Conservation (phyloP, 129 eudicot species). For the Flaveria trinervia region DNA sequence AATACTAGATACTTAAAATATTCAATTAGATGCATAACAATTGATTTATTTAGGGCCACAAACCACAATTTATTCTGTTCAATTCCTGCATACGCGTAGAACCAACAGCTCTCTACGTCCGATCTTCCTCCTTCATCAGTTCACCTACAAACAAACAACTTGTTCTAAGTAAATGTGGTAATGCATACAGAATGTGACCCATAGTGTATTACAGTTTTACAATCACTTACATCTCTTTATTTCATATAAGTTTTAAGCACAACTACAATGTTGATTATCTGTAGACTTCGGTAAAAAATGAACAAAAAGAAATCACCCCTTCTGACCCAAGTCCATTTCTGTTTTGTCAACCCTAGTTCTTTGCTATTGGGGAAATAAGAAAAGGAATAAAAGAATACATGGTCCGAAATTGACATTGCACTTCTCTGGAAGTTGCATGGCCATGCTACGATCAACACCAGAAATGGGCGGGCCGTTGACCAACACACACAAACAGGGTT, state of each 20-base stretch:
- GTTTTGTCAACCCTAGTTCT: neutral
- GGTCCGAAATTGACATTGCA: constrained; percentile 85
- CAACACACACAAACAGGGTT: constrained; percentile 90
- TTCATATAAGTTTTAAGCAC: neutral
- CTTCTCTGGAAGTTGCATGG: constrained; percentile 88
- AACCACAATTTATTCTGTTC: constrained; percentile 32
- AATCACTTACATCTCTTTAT: neutral
- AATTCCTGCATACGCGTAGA: constrained; percentile 11
- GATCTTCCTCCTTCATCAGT: constrained; percentile 24
- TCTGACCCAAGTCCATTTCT: neutral
- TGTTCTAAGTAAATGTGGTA: neutral
- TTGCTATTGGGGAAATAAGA: neutral
- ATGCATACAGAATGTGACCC: too few relatives aligned
- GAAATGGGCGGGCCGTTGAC: constrained; percentile 95
- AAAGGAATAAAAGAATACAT: constrained; percentile 45
- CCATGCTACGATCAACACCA: constrained; percentile 92
- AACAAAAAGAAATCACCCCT: neutral
- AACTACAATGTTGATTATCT: neutral
- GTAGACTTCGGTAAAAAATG: neutral
- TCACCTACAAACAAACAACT: constrained; percentile 31
- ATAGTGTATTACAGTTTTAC: neutral
- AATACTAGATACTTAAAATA: constrained; percentile 20
- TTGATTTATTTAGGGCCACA: constrained; percentile 31
- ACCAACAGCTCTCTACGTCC: constrained; percentile 27
- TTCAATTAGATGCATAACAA: constrained; percentile 10